Evolutionary conservation across 1,139 yeast species (phyloP).

Genomic region (Sugiyamaella castrensis): DNA sequence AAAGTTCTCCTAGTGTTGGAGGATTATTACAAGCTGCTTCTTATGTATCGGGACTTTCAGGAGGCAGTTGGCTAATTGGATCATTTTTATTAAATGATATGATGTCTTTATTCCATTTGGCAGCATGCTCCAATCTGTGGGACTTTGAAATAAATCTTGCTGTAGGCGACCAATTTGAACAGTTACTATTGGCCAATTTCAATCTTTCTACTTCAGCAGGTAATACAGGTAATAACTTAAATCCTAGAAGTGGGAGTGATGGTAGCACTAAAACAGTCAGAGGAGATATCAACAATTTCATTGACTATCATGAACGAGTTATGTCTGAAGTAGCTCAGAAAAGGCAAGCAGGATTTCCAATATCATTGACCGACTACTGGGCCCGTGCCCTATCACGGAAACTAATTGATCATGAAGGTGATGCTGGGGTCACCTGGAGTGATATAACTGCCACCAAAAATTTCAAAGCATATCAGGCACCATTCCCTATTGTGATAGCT

Average conservation of each 20-base stretch:
- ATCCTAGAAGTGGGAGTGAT: conserved; percentile 62
- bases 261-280: conserved; percentile 57
- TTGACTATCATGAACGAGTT: conserved; percentile 39
- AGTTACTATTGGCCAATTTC: conserved; percentile 36
- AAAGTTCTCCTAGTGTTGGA: conserved; percentile 41
- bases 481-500: conserved; percentile 78
- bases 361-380: conserved; percentile 78
- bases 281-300: conserved; percentile 42
- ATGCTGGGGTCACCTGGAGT: conserved; percentile 65
- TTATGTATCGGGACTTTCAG: conserved; percentile 72
- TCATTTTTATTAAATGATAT: conserved; percentile 66
- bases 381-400: conserved; percentile 79
- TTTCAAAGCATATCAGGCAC: conserved; percentile 63
- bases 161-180: conserved; percentile 45
- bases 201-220: conserved; percentile 2
- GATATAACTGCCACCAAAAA: conserved; percentile 50
- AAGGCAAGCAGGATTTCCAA: conserved; percentile 63
- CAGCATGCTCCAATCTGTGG: conserved; percentile 52
- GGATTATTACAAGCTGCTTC: conserved; percentile 71
- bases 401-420: conserved; percentile 55
- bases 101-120: conserved; percentile 39
- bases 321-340: conserved; percentile 50
- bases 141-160: conserved; percentile 48
- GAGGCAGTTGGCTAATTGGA: conserved; percentile 84
- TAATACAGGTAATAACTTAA: conserved; percentile 17